A percentile compares a stretch with the other conserved stretches of the same genome.
Conservation (phyloP, 768 basidiomycete species). For the Amanita molliuscula region DNA sequence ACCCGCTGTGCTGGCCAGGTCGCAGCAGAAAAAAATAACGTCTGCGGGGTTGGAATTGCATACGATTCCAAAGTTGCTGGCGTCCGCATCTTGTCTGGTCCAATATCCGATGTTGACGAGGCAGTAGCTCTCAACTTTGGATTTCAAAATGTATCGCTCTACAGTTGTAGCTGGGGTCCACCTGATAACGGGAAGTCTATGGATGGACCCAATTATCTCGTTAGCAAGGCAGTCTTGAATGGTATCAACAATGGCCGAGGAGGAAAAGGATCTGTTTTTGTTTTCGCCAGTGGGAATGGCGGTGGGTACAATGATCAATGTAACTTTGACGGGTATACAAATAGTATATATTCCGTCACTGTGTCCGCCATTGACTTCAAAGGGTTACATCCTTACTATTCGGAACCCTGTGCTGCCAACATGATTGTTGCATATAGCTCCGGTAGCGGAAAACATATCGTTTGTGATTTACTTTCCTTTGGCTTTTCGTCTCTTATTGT, state of each 20-base stretch:
- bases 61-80: slow-evolving; percentile 89
- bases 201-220: slow-evolving; percentile 89
- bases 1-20: slow-evolving; percentile 98
- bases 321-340: slow-evolving; percentile 99
- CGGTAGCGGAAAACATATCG: slow-evolving; percentile 88
- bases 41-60: slow-evolving; percentile 91
- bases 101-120: slow-evolving; percentile 93
- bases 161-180: slow-evolving; percentile 97
- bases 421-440: slow-evolving; percentile 96
- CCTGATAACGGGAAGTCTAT: slow-evolving; percentile 90
- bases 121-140: slow-evolving; percentile 92
- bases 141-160: slow-evolving; percentile 85
- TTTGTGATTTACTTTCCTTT: slow-evolving; percentile 29
- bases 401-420: slow-evolving; percentile 96
- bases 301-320: slow-evolving; percentile 89
- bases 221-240: slow-evolving; percentile 89
- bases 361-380: slow-evolving; percentile 93
- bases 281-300: slow-evolving; percentile 97
- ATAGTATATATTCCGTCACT: slow-evolving; percentile 93
- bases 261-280: slow-evolving; percentile 89
- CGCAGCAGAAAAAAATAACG: slow-evolving; percentile 84
- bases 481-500: slow-evolving; percentile 9
- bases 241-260: slow-evolving; percentile 84
- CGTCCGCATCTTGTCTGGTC: slow-evolving; percentile 88
- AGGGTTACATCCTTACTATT: slow-evolving; percentile 93